These are phyloP conservation scores for Thielaviopsis musarum DNA, from an alignment of 2,329 filamentous ascomycete species.

Conservation along the genomic window DNA sequence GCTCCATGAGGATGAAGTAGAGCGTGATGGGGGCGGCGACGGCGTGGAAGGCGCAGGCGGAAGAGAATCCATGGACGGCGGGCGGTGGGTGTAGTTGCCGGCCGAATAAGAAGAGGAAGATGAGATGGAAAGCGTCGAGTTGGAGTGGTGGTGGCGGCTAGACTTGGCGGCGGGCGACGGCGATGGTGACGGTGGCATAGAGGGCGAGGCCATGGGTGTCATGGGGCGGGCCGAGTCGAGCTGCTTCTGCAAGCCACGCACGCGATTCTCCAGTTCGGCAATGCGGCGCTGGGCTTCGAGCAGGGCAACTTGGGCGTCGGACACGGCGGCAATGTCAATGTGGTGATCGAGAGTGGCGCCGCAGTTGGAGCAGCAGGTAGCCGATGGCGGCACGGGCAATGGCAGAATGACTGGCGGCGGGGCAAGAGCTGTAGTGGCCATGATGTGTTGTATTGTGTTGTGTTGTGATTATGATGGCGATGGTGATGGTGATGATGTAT, in stretches of 20 bases:
- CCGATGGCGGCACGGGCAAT: slow-evolving; percentile 14
- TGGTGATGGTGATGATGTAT: neutral
- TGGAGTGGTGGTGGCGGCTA: slow-evolving; percentile 34
- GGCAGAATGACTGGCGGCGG: slow-evolving; percentile 7
- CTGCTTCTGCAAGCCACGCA: slow-evolving; percentile 53
- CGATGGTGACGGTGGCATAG: neutral
- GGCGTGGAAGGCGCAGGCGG: slow-evolving; percentile 16
- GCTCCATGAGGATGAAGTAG: slow-evolving; percentile 29
- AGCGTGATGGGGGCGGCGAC: slow-evolving; percentile 17
- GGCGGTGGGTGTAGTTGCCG: slow-evolving; percentile 13
- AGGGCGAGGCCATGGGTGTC: too few relatives aligned
- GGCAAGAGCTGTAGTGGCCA: slow-evolving; percentile 2
- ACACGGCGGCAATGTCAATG: slow-evolving; percentile 13
- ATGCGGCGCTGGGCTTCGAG: slow-evolving; percentile 40
- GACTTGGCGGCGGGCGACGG: neutral
- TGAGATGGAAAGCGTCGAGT: slow-evolving; percentile 51
- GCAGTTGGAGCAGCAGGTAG: slow-evolving; percentile 33
- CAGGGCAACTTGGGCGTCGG: slow-evolving; percentile 10
- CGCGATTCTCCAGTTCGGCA: slow-evolving; percentile 52
- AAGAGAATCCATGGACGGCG: slow-evolving; percentile 13
- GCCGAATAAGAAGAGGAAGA: slow-evolving; percentile 31
- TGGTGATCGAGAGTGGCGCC: slow-evolving; percentile 24
- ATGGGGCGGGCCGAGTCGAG: neutral
- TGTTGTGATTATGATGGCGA: neutral
- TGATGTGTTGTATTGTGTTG: neutral